Evolutionary conservation across 495 filamentous ascomycete species (phyloP), one percentile per base, ranked within the genome.

Genomic region (Lepraria neglecta): DNA sequence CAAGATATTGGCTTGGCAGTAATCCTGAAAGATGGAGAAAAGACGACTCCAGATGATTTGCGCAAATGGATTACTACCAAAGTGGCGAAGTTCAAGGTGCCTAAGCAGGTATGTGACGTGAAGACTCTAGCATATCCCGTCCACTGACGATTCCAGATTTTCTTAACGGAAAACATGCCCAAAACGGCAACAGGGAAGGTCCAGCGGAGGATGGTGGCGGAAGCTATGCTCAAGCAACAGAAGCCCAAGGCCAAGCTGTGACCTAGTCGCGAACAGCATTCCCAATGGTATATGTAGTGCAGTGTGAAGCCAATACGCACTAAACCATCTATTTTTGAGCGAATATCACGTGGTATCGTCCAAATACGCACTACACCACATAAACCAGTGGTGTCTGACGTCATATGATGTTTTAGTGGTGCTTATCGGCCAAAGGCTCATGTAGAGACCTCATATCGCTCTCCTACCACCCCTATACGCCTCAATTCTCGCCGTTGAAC

Each of bases 141-240:
- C 56, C 38, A 19, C 24, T 55, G 12, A 43, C 30, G 24, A 3
- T 10, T 19, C 9, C 45, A 88, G 85, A 75, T 92, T 30, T 92
- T 85, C 73, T 89, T 91, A 64, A 89, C 87, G 6, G 77, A 88
- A 57, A 73, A 83, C 59, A 92, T 94, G 82, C 89, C 89, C 42
- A 92, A 92, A 76, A 95, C 90, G 27, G 87, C 89, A n/a, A 95
- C 89, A 9, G 89, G 90, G 31, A 95, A 92, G 76, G 84, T 92
- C 56, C 90, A 92, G 73, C 75, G 89, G 58, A 79, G 88, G 38
- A 86, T 89, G 63, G 88, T 92, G 12, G 89, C 90, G 6, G 86
- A 92, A 72, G 78, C 80, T 15, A 92, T 94, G 87, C 73, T 82
- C 69, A 87, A 84, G 73, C 67, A 72, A 60, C 71, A 73, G 48